A percentile compares a stretch with the other conserved stretches of the same genome.
phyloP scores from a whole-genome alignment of 345 rosid species.

The Melaleuca quinquenervia region DNA sequence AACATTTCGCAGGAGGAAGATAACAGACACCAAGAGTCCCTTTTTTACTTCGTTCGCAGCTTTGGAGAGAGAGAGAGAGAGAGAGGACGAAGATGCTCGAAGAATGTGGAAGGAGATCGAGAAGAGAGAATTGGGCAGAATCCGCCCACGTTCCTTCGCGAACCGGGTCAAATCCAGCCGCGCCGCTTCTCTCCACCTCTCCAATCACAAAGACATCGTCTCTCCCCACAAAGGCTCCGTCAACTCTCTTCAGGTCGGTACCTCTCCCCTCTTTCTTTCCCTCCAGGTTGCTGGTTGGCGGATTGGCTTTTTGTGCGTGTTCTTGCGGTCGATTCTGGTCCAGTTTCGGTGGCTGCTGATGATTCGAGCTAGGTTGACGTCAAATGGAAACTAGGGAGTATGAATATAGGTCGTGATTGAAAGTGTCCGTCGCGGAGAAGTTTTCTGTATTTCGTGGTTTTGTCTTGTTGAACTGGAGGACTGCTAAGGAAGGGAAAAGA shows the following conservation, averaged over 20 bases:
- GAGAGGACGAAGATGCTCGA: conserved; percentile 7
- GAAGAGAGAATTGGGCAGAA: conserved; percentile 77
- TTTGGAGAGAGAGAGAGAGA: neutral
- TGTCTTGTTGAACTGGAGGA: neutral
- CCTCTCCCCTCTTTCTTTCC: neutral
- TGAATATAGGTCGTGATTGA: neutral
- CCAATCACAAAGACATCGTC: conserved; percentile 69
- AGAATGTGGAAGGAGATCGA: conserved; percentile 85
- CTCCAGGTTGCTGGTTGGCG: neutral
- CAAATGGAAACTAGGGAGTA: neutral
- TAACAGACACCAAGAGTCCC: neutral
- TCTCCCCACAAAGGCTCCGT: conserved; percentile 82
- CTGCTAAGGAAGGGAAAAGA: neutral
- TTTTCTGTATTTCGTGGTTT: neutral
- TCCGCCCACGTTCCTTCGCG: conserved; percentile 47
- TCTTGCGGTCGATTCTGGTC: neutral
- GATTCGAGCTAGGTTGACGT: neutral
- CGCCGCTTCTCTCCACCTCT: conserved; percentile 50
- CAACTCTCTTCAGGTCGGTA: conserved; percentile 73
- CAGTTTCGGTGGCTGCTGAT: neutral
- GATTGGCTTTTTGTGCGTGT: neutral
- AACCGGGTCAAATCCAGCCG: conserved; percentile 52
- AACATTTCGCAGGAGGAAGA: neutral
- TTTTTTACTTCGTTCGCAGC: neutral
- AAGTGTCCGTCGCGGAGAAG: neutral